Conservation (phyloP, 257 asterid species). For the Forsythia suspensa region DNA sequence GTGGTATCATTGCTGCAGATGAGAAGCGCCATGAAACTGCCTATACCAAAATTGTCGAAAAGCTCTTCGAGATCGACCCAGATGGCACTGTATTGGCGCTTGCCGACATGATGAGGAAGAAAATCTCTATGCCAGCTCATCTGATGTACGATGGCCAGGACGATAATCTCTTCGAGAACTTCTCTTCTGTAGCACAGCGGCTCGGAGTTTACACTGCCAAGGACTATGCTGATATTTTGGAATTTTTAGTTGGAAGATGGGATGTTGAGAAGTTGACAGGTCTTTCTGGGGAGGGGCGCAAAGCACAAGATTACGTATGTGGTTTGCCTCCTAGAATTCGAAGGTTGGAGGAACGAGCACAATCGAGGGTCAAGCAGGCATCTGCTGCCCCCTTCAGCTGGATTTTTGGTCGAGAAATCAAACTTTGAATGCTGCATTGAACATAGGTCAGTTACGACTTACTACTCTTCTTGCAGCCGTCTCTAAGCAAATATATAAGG, state of each 20-base stretch:
- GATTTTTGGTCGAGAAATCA: slow-evolving; percentile 55
- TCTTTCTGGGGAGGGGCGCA: slow-evolving; percentile 66
- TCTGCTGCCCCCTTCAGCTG: slow-evolving; percentile 59
- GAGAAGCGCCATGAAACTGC: slow-evolving; percentile 88
- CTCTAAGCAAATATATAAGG: neutral
- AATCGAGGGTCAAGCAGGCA: slow-evolving; percentile 46
- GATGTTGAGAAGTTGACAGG: slow-evolving; percentile 61
- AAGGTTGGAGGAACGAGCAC: slow-evolving; percentile 70
- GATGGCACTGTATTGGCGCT: slow-evolving; percentile 55
- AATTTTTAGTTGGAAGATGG: slow-evolving; percentile 64
- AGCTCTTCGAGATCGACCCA: slow-evolving; percentile 80
- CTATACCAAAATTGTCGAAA: slow-evolving; percentile 66
- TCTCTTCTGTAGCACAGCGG: slow-evolving; percentile 66
- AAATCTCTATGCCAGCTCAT: slow-evolving; percentile 79
- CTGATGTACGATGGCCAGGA: slow-evolving; percentile 72
- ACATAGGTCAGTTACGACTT: neutral
- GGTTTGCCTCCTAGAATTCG: slow-evolving; percentile 60
- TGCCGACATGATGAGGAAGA: slow-evolving; percentile 80
- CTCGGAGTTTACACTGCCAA: slow-evolving; percentile 70
- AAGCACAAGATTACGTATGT: slow-evolving; percentile 75
- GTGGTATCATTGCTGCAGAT: slow-evolving; percentile 74
- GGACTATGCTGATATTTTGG: slow-evolving; percentile 76
- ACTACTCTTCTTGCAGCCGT: neutral
- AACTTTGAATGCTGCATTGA: slow-evolving; percentile 29
- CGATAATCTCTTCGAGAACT: slow-evolving; percentile 61